Conservation (phyloP, 139 green algal genomes). For the Nannochloris sp. region DNA sequence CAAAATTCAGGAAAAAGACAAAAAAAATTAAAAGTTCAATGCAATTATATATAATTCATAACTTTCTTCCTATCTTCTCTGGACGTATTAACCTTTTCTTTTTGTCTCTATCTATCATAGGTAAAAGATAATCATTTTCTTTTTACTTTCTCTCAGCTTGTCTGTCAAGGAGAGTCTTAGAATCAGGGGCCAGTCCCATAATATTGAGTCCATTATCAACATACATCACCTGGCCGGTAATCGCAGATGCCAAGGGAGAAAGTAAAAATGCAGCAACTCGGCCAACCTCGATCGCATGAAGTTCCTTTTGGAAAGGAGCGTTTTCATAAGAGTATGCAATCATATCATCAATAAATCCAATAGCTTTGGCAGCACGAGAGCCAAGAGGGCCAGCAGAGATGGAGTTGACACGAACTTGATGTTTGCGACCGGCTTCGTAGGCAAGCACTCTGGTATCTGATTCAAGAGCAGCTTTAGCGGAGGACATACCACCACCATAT, state of each 20-base stretch:
- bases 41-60: not conserved
- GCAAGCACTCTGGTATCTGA: constrained; percentile 94
- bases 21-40: not conserved
- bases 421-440: constrained; percentile 94
- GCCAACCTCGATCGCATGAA: constrained; percentile 71
- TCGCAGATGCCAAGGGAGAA: constrained; percentile 84
- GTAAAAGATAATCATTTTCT: no score
- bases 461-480: constrained; percentile 93
- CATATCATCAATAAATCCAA: constrained; percentile 99
- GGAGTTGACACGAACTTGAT: constrained; percentile 68
- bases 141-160: no score
- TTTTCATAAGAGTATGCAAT: constrained; percentile 93
- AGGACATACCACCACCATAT: constrained; percentile 97
- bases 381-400: constrained; percentile 91
- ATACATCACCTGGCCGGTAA: constrained; percentile 64
- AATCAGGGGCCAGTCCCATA: constrained; percentile 88
- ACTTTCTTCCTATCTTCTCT: not conserved
- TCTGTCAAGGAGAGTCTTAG: constrained; percentile 53
- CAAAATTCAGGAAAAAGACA: not conserved
- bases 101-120: no score
- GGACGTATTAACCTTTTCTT: not conserved
- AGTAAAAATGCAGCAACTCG: constrained; percentile 84
- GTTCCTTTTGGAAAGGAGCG: constrained; percentile 90
- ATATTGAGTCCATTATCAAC: constrained; percentile 72
- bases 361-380: constrained; percentile 90